Conservation (phyloP, 2,329 filamentous ascomycete genomes). For the Colletotrichum destructivum region DNA sequence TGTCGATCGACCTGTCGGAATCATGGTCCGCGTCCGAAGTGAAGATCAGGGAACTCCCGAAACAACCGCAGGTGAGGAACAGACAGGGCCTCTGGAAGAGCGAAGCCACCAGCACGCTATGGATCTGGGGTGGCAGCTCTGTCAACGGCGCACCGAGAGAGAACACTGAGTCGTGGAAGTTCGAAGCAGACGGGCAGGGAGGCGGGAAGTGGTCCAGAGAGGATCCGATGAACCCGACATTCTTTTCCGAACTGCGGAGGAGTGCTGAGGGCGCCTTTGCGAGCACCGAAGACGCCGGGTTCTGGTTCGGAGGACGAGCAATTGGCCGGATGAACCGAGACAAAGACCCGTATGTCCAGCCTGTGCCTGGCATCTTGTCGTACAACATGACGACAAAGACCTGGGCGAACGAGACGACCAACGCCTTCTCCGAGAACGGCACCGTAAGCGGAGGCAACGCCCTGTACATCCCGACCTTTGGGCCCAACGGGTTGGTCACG, state of each 20-base stretch:
- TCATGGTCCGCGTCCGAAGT: conserved; percentile 34
- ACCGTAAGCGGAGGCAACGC: conserved; percentile 31
- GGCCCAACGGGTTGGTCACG: conserved; percentile 30
- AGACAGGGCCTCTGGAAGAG: conserved; percentile 31
- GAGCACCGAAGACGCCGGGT: conserved; percentile 23
- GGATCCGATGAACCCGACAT: conserved; percentile 16
- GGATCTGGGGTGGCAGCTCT: conserved; percentile 37
- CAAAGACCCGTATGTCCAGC: not conserved
- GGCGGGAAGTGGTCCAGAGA: conserved; percentile 36
- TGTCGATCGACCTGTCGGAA: conserved; percentile 36
- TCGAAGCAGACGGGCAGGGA: conserved; percentile 33
- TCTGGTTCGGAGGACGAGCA: conserved; percentile 38
- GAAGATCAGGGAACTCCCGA: conserved; percentile 19
- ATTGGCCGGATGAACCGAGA: conserved; percentile 18
- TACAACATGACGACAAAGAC: conserved; percentile 37
- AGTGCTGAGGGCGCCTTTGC: conserved; percentile 20
- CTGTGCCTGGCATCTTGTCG: conserved; percentile 19
- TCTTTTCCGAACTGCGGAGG: conserved; percentile 17
- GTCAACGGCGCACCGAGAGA: conserved; percentile 18
- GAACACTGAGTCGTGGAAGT: conserved; percentile 31
- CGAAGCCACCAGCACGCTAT: conserved; percentile 11
- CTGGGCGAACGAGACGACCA: conserved; percentile 35
- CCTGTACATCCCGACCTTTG: conserved; percentile 34
- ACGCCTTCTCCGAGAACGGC: conserved; percentile 25
- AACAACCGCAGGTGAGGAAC: conserved; percentile 14